Evolutionary conservation across 108 stramenopile species (phyloP).

Genomic region (Pinguiococcus pyrenoidosus): DNA sequence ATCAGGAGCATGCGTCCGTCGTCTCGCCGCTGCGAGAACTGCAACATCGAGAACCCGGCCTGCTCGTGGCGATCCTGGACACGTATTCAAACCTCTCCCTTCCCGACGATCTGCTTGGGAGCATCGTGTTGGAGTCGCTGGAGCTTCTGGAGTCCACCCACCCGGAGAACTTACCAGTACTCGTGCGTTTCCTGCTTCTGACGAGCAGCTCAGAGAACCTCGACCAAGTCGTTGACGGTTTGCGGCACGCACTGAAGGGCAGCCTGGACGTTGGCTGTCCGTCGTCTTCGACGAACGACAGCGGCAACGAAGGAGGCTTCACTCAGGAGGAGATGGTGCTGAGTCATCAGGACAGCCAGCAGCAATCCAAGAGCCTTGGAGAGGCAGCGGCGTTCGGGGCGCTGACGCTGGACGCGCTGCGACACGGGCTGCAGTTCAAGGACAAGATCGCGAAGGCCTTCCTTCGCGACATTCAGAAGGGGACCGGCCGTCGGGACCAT

Average conservation of each 20-base stretch:
- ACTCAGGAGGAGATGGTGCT: too few species aligned
- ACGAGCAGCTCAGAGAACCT: constrained; percentile 3
- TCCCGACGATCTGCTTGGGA: background rate
- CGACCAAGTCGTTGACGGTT: constrained; percentile 2
- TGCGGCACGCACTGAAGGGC: constrained; percentile 6
- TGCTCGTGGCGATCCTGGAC: constrained; percentile 9
- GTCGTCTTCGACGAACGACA: too few species aligned
- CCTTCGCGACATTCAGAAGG: constrained; percentile 4
- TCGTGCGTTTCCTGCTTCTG: constrained; percentile 17
- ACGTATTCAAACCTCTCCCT: constrained; percentile 7
- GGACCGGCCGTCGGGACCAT: constrained; percentile 3
- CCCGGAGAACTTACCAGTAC: constrained; percentile 2
- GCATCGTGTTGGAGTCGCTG: constrained; percentile 7
- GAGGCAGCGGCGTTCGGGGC: background rate
- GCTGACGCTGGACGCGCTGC: constrained; percentile 5
- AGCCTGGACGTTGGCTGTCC: too few species aligned
- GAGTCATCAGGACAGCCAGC: too few species aligned
- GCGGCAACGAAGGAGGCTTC: too few species aligned
- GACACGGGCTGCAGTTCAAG: constrained; percentile 12
- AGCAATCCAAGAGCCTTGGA: background rate
- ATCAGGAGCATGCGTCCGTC: constrained; percentile 5
- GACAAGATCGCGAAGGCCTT: constrained; percentile 1
- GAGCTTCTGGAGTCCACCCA: constrained; percentile 6
- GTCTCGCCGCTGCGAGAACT: constrained; percentile 8
- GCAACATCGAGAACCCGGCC: background rate